Base-by-base conservation (phyloP, 2,329 filamentous ascomycete species). In the Aspergillus latus region DNA sequence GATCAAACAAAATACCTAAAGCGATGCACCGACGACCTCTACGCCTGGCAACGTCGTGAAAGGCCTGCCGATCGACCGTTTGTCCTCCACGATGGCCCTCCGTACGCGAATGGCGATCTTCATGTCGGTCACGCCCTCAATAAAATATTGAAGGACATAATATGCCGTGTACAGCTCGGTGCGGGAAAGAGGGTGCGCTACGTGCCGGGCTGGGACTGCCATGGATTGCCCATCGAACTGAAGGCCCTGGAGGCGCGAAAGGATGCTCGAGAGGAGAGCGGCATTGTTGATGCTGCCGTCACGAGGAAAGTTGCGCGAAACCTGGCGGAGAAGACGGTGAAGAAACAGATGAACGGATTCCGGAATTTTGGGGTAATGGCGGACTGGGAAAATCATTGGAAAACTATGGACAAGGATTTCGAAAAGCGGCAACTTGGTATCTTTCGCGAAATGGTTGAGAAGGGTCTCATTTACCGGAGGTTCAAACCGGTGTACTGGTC, bases 101-200 rank as follows among this genome's bases (percentile, higher is more conserved):
- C 94, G 0, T 99, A 97, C 72, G 94, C 94, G 61, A 99, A 99
- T 76, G 94, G 94, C 11, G 84, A 83, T 44, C 82, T 99, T 8
- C 94, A 99, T 69, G 86, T 95, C 59, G 94, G 94, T 2, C 94
- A 99, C 79, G 92, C 94, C 36, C 79, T 99, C 69, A 99, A 99
- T 76, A 99, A 99, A 77, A 88, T 97, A 64, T 80, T 96, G 58
- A 99, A 99, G 78, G 94, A 99, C 74, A 89, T 97, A 67, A 90
- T 96, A 59, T 82, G 92, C 64, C 85, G 94, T 40, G 86, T 88
- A 59, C 86, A 96, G 76, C 78, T 97, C 58, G 85, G 89, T 59
- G 83, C 88, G 68, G 94, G 90, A 15, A 87, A 84, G 64, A 82
- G 84, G 60, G 87, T 97, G 34, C 81, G 86, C 39, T 99, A 95